Conservation (phyloP, 805 yeast species). For the Pichia pseudocactophila region DNA sequence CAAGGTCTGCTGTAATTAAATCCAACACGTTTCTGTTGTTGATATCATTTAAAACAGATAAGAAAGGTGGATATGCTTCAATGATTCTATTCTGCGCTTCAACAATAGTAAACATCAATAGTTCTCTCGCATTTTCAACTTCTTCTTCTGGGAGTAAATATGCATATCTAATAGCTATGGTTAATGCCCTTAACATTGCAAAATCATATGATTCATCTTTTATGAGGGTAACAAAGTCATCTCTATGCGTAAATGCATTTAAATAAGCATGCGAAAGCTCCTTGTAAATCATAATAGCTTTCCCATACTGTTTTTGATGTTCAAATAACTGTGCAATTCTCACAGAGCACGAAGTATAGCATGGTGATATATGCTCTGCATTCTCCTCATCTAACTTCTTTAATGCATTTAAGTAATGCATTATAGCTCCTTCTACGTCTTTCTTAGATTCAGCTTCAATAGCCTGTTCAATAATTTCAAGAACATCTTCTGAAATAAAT, state of each 20-base stretch:
- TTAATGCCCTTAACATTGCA: slow-evolving; percentile 15
- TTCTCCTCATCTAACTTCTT: slow-evolving; percentile 46
- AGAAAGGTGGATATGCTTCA: slow-evolving; percentile 21
- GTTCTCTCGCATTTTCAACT: slow-evolving; percentile 16
- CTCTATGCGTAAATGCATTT: slow-evolving; percentile 8
- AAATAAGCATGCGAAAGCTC: slow-evolving; percentile 11
- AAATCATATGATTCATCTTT: slow-evolving; percentile 12
- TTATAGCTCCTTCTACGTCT: slow-evolving; percentile 55
- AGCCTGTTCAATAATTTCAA: slow-evolving; percentile 8
- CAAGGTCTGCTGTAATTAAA: slow-evolving; percentile 11
- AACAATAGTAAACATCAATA: slow-evolving; percentile 17
- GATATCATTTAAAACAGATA: slow-evolving; percentile 15
- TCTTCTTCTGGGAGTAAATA: slow-evolving; percentile 17
- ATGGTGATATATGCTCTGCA: slow-evolving; percentile 53
- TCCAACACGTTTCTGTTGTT: slow-evolving; percentile 12
- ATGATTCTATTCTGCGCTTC: slow-evolving; percentile 19
- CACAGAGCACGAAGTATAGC: slow-evolving; percentile 79
- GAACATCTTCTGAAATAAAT: slow-evolving; percentile 10
- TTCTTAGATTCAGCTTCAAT: slow-evolving; percentile 26
- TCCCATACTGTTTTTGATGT: slow-evolving; percentile 17
- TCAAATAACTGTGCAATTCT: slow-evolving; percentile 82
- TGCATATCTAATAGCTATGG: slow-evolving; percentile 19
- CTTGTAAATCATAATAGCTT: slow-evolving; percentile 21
- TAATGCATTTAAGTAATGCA: slow-evolving; percentile 62
- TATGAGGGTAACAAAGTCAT: slow-evolving; percentile 6